Percentiles rank a stretch among this genome's conserved stretches.
Conservation (phyloP, 257 asterid genomes). For the Solanum corneliomulleri region DNA sequence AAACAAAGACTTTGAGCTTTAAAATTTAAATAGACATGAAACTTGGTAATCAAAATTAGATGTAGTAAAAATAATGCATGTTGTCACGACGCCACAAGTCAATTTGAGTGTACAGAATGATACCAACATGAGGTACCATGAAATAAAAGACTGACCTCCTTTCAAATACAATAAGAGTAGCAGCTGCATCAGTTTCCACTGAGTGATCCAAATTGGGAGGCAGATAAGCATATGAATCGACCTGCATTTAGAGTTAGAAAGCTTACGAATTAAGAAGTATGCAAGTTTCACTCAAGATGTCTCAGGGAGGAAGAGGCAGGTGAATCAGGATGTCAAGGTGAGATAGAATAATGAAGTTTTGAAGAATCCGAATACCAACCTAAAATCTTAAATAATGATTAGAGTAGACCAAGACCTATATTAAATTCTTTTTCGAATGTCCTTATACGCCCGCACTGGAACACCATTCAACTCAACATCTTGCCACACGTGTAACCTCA, state of each 20-base stretch:
- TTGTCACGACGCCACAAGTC: background rate
- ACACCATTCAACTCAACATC: background rate
- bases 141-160: conserved; percentile 49
- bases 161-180: conserved; percentile 65
- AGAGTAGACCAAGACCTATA: background rate
- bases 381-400: background rate
- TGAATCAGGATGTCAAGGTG: background rate
- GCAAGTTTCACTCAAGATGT: background rate
- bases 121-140: background rate
- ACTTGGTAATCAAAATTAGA: background rate
- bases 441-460: background rate
- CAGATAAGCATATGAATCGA: conserved; percentile 84
- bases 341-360: background rate
- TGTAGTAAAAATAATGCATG: background rate
- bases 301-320: background rate
- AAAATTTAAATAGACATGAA: background rate
- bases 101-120: background rate
- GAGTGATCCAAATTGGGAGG: conserved; percentile 66
- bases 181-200: conserved; percentile 46
- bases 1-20: conserved; percentile 1
- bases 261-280: background rate
- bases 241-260: conserved; percentile 34
- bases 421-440: background rate
- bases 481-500: background rate
- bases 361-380: background rate